Evolutionary conservation across 306 rosid species (phyloP).

Genomic region (Myrica gale): DNA sequence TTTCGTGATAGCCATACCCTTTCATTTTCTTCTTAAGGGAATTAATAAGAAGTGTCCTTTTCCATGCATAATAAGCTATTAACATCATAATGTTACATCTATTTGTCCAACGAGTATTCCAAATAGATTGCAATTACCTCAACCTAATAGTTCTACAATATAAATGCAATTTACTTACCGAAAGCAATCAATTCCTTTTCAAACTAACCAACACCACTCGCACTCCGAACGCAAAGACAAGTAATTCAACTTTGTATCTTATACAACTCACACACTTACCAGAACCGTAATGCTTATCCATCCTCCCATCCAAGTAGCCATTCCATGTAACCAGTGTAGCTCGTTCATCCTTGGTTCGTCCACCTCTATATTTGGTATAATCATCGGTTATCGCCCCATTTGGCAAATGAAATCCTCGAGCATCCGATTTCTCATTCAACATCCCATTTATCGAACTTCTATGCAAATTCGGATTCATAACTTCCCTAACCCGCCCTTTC

Average conservation of each 20-base stretch:
- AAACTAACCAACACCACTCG: background rate
- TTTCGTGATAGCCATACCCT: background rate
- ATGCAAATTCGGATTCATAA: constrained; percentile 24
- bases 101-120: too few species aligned
- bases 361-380: constrained; percentile 28
- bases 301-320: constrained; percentile 48
- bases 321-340: constrained; percentile 37
- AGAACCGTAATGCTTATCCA: constrained; percentile 39
- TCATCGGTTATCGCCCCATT: constrained; percentile 44
- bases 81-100: background rate
- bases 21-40: background rate
- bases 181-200: background rate
- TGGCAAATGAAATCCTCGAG: constrained; percentile 28
- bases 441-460: background rate
- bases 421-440: constrained; percentile 20
- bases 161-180: background rate
- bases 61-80: background rate
- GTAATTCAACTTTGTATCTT: constrained; percentile 1
- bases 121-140: background rate
- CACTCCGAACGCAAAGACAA: background rate
- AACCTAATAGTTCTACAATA: background rate
- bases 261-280: constrained; percentile 45
- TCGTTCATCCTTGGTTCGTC: constrained; percentile 34
- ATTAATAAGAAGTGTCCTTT: background rate
- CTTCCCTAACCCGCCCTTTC: constrained; percentile 42